These are phyloP conservation scores for Borealophlyctis nickersoniae DNA, from an alignment of 192 early-diverging fungal genomes.

Conservation along the genomic window DNA sequence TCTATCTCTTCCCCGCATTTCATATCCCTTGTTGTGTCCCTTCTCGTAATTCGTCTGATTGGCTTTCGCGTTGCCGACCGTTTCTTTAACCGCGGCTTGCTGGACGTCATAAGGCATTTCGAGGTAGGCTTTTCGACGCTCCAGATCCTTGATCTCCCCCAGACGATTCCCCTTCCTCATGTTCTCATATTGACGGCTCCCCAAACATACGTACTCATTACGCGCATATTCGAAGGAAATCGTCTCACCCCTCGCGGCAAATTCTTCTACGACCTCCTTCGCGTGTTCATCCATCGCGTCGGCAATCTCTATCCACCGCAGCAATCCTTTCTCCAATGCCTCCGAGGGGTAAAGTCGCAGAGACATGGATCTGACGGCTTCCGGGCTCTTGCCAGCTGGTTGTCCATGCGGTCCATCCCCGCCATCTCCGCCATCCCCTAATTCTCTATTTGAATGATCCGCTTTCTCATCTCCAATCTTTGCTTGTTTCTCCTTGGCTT, in stretches of 20 bases:
- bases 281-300: background rate
- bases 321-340: background rate
- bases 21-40: constrained; percentile 16
- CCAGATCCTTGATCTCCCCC: background rate
- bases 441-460: background rate
- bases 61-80: background rate
- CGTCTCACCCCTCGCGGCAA: constrained; percentile 3
- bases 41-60: constrained; percentile 7
- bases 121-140: background rate
- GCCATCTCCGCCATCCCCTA: background rate
- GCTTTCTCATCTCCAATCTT: background rate
- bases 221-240: constrained; percentile 2
- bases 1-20: background rate
- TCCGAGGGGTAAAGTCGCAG: background rate
- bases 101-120: constrained; percentile 15
- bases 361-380: background rate
- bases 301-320: background rate
- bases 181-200: background rate
- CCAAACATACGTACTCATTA: constrained; percentile 7
- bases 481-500: background rate
- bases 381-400: background rate
- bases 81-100: constrained; percentile 8
- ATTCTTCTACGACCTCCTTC: background rate
- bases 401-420: background rate
- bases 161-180: background rate